Conservation (phyloP, 306 rosid species). For the Comarum palustre region DNA sequence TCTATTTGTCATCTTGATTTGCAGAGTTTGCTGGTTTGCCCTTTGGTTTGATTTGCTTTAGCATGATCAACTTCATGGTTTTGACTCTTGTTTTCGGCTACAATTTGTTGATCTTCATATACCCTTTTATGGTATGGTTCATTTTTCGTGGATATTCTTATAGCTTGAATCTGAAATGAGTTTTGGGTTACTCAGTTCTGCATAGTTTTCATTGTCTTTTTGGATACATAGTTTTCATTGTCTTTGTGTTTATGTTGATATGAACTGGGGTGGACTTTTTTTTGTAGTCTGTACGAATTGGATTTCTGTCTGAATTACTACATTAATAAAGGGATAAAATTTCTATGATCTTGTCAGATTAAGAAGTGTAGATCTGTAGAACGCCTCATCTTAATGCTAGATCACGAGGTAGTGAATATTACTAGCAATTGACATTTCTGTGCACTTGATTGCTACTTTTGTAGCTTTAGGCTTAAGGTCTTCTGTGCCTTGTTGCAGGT, state of each 20-base stretch:
- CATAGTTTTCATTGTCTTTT: background rate
- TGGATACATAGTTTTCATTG: too few relatives aligned
- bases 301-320: background rate
- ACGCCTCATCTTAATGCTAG: background rate
- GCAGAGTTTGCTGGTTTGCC: too few relatives aligned
- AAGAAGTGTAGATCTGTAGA: background rate
- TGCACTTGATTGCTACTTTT: background rate
- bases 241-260: background rate
- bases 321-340: background rate
- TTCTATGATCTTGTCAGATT: background rate
- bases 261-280: background rate
- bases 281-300: background rate
- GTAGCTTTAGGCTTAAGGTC: background rate
- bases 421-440: background rate
- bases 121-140: background rate
- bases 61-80: background rate
- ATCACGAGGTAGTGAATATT: too few relatives aligned
- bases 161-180: constrained; percentile 1
- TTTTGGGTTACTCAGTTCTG: background rate
- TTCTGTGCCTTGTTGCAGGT: constrained; percentile 42
- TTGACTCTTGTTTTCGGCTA: background rate
- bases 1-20: too few relatives aligned
- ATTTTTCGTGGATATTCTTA: background rate
- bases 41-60: background rate
- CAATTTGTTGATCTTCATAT: background rate